Evolutionary conservation across 2,329 filamentous ascomycete species (phyloP), one percentile per base, ranked within the genome.

Genomic region (Verruconis gallopava): DNA sequence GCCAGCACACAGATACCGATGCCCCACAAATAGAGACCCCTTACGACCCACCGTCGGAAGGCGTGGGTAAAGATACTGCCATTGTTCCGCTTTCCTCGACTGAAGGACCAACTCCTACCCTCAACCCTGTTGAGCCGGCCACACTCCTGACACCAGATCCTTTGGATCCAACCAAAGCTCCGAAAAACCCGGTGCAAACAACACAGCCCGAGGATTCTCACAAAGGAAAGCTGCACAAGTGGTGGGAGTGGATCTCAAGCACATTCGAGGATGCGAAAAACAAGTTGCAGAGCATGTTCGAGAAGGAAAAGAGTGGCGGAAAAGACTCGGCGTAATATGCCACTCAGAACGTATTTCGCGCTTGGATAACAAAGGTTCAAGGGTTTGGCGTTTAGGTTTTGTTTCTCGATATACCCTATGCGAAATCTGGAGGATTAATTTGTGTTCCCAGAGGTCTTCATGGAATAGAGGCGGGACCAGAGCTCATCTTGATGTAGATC

Each of bases 1-100:
- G 80, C 3, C 55, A 74, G 2, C 82, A 88, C 47, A 53, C 54
- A 54, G 66, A 71, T 37, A 53, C 66, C 0, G 66, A 68, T 13
- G 61, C 67, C 2, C 59, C 58, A 5, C 34, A 46, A 2, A 57
- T 67, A 0, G 65, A 72, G 15, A 66, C 65, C n/a, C 74, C 71
- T 0, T 57, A 58, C 1, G 76, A 81, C 48, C 74, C 76, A n/a
- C 42, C 42, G 3, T 11, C 14, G 15, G 37, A 38, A 19, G 18
- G 33, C 18, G 9, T 36, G 9, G 33, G 18, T 9, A 11, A 36
- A 17, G 25, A 11, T 30, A 11, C 14, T 11, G 11, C 25, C 25
- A 30, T 14, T 11, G 25, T 14, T 30, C 18, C 33, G 13, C 12
- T 17, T 6, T 36, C 33, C 18, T 17, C 6, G 12, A 19, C 33